Evolutionary conservation across 2,329 filamentous ascomycete species (phyloP), one percentile per base, ranked within the genome.

Genomic region (Calonectria pseudoreteaudii): DNA sequence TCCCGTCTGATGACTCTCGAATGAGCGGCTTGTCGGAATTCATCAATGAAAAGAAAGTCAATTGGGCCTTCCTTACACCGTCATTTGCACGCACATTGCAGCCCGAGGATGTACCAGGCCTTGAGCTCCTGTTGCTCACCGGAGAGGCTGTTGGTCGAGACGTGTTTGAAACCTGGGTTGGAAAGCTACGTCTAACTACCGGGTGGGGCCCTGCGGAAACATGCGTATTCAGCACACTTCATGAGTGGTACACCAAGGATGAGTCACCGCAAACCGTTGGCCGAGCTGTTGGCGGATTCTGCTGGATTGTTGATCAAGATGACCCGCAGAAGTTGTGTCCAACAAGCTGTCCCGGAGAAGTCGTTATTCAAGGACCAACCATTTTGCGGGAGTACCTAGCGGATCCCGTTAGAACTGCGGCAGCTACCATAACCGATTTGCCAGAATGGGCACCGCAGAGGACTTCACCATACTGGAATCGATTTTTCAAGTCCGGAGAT

Each of bases 401-500:
- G 10, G 64, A 66, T 28, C 64, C 47, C 5, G 11, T 36, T 1
- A 66, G 44, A 30, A 66, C 64, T 3, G 47, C 44, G 6, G 44
- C 64, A 9, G 38, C 62, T n/a, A 49, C 41, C 6, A 49, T 52
- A 7, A 66, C 64, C 18, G 30, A 34, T 23, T 31, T 66, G 18
- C 64, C 64, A 10, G 64, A 66, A 34, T 66, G 64, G 64, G 64
- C 47, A 18, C 64, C 64, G n/a, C 9, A 52, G 14, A 47, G 30
- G 14, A 49, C 14, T 23, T 66, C 47, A 14, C 64, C 62, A 8
- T 66, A 66, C 44, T 66, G 62, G 62, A 66, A 66, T 16, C 38
- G 62, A 50, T 66, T 66, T n/a, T 66, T 66, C 41, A 66, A 50
- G 10, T 66, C 44, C 18, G 62, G 38, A 30, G 62, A 66, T 66